Evolutionary conservation across 2,329 filamentous ascomycete species (phyloP), one percentile per base, ranked within the genome.

Genomic region (Seiridium unicorne): DNA sequence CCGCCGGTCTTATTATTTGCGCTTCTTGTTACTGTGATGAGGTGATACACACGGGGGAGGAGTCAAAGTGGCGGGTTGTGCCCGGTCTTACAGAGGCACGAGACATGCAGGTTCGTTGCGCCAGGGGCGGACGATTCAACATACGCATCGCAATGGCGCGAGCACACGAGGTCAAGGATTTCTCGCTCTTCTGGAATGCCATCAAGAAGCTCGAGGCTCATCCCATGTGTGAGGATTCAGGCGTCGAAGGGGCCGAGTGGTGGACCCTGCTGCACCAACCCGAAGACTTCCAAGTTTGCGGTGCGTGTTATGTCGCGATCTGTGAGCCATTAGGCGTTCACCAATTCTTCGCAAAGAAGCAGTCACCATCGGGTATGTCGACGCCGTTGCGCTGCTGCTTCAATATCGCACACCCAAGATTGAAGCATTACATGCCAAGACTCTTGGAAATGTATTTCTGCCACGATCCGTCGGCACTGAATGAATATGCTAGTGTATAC

Each of bases 1-100:
- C 68, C 0, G 48, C 53, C 0, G 66, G 64, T 3, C 61, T 76
- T 0, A 64, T 75, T 0, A 62, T 77, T 10, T 79, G 76, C 55
- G 66, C 63, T 5, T 69, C 73, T 1, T 79, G 77, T 61, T 77
- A 72, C 60, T 69, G 65, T 57, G 76, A 79, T 64, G 69, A 72
- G 18, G 67, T 78, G 26, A 57, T 68, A 36, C 66, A 65, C 44
- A 71, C 72, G 0, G 65, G 65, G 2, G 70, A 77, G 6, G 70
- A 70, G 11, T 49, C 55, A 36, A 69, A 63, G 55, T 73, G 59
- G 61, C 58, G 38, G 56, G 61, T 59, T 51, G 71, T 57, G n/a
- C 63, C 59, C 4, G 62, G 54, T 2, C 59, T 66, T 34, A 54
- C 59, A 18, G 46, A 56, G 5, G 40, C 51, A 1, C 3, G 44